phyloP scores from a whole-genome alignment of 129 eudicot species.

The Oenanthe sinensis region DNA sequence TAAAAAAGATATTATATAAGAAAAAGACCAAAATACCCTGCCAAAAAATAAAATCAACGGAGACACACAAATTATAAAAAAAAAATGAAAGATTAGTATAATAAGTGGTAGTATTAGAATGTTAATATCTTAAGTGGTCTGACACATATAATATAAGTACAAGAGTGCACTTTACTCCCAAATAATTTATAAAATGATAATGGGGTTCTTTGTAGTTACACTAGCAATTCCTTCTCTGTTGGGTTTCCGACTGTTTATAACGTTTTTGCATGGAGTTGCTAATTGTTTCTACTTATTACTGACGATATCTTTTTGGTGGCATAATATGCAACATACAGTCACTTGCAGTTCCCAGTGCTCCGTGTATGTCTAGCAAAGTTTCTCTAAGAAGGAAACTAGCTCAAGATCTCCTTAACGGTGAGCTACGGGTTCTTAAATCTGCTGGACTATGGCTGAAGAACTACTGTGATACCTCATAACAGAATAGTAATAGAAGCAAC shows the following conservation, averaged over 20 bases:
- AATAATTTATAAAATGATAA: neutral
- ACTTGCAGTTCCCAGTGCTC: slow-evolving; percentile 22
- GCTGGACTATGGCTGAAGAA: slow-evolving; percentile 72
- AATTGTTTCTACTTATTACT: neutral
- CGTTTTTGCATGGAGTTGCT: neutral
- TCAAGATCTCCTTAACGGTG: slow-evolving; percentile 53
- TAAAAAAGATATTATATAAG: too few species aligned
- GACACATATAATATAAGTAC: too few species aligned
- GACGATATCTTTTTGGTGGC: slow-evolving; percentile 3
- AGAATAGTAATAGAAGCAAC: neutral
- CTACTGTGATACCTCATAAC: slow-evolving; percentile 39
- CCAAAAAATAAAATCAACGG: too few species aligned
- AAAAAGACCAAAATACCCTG: too few species aligned
- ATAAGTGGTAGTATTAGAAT: too few species aligned
- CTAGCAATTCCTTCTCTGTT: neutral
- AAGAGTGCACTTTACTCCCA: too few species aligned
- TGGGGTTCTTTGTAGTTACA: neutral
- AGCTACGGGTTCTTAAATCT: slow-evolving; percentile 58
- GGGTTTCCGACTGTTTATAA: neutral
- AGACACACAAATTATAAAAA: too few species aligned
- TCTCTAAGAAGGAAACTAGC: slow-evolving; percentile 46
- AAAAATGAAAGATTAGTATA: too few species aligned
- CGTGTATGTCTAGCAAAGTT: slow-evolving; percentile 14
- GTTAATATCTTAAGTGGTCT: too few species aligned
- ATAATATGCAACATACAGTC: slow-evolving; percentile 25